Conservation (phyloP, 352 stramenopile genomes). For the Phytopythium kandeliae region DNA sequence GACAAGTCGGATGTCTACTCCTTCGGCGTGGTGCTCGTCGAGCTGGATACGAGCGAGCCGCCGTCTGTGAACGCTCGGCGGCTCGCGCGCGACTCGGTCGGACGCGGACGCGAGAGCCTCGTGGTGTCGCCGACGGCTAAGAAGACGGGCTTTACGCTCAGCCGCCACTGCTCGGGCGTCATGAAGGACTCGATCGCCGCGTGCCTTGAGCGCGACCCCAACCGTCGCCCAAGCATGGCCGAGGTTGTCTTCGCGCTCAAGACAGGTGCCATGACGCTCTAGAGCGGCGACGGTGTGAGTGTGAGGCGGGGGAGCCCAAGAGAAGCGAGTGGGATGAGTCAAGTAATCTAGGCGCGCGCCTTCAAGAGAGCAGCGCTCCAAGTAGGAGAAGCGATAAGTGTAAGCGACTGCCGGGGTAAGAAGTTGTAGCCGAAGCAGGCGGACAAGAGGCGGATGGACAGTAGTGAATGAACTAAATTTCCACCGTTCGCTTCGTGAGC, state of each 20-base stretch:
- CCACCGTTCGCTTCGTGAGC: too few relatives aligned
- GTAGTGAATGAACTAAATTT: too few relatives aligned
- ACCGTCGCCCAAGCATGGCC: slow-evolving; percentile 47
- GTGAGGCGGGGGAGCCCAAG: neutral
- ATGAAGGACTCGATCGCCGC: slow-evolving; percentile 64
- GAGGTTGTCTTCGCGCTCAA: slow-evolving; percentile 57
- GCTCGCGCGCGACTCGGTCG: slow-evolving; percentile 21
- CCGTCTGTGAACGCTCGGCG: slow-evolving; percentile 54
- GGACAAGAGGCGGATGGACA: too few relatives aligned
- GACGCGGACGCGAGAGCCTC: slow-evolving; percentile 13
- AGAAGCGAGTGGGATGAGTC: neutral
- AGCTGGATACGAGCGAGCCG: slow-evolving; percentile 67
- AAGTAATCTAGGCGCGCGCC: slow-evolving; percentile 2
- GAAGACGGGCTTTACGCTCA: slow-evolving; percentile 52
- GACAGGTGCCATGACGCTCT: slow-evolving; percentile 51
- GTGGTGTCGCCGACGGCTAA: slow-evolving; percentile 28
- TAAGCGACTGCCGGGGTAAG: too few relatives aligned
- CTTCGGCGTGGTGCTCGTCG: slow-evolving; percentile 74
- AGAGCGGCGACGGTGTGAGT: slow-evolving; percentile 9
- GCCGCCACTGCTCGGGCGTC: slow-evolving; percentile 42
- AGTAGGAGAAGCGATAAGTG: too few relatives aligned
- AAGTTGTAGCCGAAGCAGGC: too few relatives aligned
- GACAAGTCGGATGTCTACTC: slow-evolving; percentile 72
- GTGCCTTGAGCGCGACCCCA: slow-evolving; percentile 52
- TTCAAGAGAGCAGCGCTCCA: neutral